These are phyloP conservation scores for Schizothecium vesticola DNA, from an alignment of 495 filamentous ascomycete species.

Conservation along the genomic window DNA sequence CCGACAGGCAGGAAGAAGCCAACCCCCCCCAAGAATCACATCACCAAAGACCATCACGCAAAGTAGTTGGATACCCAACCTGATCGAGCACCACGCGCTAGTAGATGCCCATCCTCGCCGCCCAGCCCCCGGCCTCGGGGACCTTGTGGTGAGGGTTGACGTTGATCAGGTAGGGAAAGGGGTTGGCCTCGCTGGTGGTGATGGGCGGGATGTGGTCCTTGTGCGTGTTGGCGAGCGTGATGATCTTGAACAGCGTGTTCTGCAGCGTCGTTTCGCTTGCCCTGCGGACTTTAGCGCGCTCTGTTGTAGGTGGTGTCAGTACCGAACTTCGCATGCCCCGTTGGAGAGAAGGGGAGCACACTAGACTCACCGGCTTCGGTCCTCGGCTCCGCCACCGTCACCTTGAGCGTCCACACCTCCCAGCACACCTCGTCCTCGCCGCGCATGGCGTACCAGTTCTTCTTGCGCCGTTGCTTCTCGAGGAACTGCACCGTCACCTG, in stretches of 20 bases:
- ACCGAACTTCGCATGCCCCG: background rate
- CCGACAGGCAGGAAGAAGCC: background rate
- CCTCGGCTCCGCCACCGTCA: conserved; percentile 80
- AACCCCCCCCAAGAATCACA: no score
- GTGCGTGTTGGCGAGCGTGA: conserved; percentile 75
- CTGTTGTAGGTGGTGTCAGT: conserved; percentile 36
- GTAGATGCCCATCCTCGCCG: conserved; percentile 72
- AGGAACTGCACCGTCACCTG: conserved; percentile 88
- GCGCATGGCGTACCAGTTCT: conserved; percentile 73
- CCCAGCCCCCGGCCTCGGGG: conserved; percentile 46
- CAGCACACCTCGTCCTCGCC: conserved; percentile 89
- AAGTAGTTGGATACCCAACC: background rate
- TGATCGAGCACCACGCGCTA: conserved; percentile 28
- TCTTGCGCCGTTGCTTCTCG: conserved; percentile 73
- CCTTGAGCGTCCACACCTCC: conserved; percentile 91
- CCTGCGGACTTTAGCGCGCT: conserved; percentile 76
- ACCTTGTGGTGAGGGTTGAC: conserved; percentile 42
- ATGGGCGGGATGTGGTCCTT: conserved; percentile 98
- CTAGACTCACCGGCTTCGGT: conserved; percentile 72
- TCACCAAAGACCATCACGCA: background rate
- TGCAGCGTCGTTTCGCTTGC: conserved; percentile 84
- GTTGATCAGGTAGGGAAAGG: conserved; percentile 90
- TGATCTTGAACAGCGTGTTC: conserved; percentile 79
- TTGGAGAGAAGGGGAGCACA: background rate
- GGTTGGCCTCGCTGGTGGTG: conserved; percentile 84